Base-by-base conservation (phyloP, 1,284 basidiomycete species). In the Mycena citricolor region DNA sequence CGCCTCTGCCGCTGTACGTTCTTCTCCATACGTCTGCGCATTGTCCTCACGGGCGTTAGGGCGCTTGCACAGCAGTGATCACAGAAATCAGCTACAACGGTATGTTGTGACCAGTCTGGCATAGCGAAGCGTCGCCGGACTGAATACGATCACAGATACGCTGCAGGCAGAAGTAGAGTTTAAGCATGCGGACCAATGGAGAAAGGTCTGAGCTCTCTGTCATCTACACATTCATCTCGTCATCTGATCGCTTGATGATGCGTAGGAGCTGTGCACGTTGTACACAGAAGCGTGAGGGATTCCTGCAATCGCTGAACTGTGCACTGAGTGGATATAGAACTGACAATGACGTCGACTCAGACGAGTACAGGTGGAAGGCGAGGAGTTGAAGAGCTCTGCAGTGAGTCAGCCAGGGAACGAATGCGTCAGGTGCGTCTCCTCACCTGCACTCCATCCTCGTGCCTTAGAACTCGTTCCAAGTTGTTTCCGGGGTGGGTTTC, bases 1-100 rank as follows among this genome's bases (percentile, higher is more conserved):
- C 23, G 42, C 51, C 13, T 52, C 51, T 3, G 51, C 51, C 13
- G 39, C 47, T 21, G 50, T 52, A 16, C 19, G 50, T 39, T 12
- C 2, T 4, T 11, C 7, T n/a, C n/a, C n/a, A n/a, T n/a, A 11
- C 28, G 28, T 20, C 16, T 25, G 10, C 12, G 13, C 13, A 20
- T 20, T 29, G 10, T 28, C 30, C 8, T 14, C 16, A 7, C 23
- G 10, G 29, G 40, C 26, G 6, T 13, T 25, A 52, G 50, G 51
- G 51, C 8, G 51, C 51, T n/a, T 52, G 51, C 38, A 52, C 51
- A 8, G 51, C 51, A 1, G 51, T 52, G 3, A 37, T 32, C 6
- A 52, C 43, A 0, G 51, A 52, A n/a, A 45, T 52, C 8, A 42
- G 47, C 0, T 52, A 52, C 19, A 39, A 46, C 21, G 32, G 47